Percentiles rank a stretch among this genome's conserved stretches.
These are phyloP conservation scores for slime mould (Dictyostelium discoideum) DNA, from an alignment of 78 protist species.

Conservation along the genomic window DNA sequence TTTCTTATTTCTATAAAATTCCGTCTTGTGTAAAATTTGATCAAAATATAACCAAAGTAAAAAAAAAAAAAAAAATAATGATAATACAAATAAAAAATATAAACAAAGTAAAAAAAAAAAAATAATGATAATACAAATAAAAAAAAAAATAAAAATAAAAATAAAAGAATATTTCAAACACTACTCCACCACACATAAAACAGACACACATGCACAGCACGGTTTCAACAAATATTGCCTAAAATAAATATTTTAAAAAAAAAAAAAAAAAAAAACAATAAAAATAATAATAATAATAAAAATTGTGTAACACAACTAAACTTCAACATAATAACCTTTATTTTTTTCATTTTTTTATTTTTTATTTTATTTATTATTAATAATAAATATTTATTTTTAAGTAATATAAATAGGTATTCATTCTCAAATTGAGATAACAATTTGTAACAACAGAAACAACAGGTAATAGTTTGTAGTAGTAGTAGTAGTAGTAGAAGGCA, in stretches of 20 bases:
- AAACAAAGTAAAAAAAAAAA: neutral
- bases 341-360: neutral
- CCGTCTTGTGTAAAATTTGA: neutral
- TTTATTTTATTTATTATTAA: neutral
- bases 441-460: no score
- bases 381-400: no score
- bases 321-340: neutral
- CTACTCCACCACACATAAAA: neutral
- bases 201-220: neutral
- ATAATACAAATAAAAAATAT: no score
- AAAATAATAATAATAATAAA: neutral
- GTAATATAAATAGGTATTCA: no score
- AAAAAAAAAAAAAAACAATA: neutral
- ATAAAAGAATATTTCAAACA: neutral
- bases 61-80: neutral
- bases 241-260: neutral
- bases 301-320: no score
- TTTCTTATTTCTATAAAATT: no score
- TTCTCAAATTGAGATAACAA: neutral
- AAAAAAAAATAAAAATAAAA: slow-evolving; percentile 1
- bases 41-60: neutral
- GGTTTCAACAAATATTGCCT: neutral
- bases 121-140: no score
- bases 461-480: neutral
- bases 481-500: no score